Evolutionary conservation across 202 grass and related monocot genomes (phyloP).

Genomic region (Setaria italica): DNA sequence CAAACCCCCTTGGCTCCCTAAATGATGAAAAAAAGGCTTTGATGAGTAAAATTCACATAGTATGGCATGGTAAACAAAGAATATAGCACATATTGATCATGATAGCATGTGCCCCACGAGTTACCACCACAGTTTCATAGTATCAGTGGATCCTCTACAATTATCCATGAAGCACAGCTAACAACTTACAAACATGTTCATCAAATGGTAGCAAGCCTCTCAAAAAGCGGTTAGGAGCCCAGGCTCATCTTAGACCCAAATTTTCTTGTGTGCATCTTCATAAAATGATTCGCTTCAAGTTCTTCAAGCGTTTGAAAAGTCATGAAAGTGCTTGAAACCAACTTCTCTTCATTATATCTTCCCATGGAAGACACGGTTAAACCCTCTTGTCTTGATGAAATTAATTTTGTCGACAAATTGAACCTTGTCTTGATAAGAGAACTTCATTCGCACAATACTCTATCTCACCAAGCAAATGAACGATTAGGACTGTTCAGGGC

Average conservation of each 20-base stretch:
- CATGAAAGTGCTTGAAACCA: conserved; percentile 68
- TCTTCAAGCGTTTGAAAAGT: conserved; percentile 59
- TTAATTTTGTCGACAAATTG: conserved; percentile 57
- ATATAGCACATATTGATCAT: conserved; percentile 20
- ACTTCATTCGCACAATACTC: conserved; percentile 58
- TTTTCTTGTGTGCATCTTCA: conserved; percentile 62
- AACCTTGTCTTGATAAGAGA: conserved; percentile 60
- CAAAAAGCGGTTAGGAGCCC: conserved; percentile 58
- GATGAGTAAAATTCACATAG: conserved; percentile 31
- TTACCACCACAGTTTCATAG: conserved; percentile 53
- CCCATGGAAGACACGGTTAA: conserved; percentile 49
- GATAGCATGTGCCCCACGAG: conserved; percentile 30
- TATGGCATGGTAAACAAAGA: conserved; percentile 8
- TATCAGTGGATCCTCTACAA: conserved; percentile 47
- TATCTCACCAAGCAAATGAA: conserved; percentile 64
- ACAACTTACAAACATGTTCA: conserved; percentile 72
- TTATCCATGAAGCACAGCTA: conserved; percentile 67
- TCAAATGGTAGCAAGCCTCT: conserved; percentile 55
- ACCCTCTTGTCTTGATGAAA: conserved; percentile 57
- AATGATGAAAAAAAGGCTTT: conserved; percentile 6
- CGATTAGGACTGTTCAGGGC: conserved; percentile 58
- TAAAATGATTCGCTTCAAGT: conserved; percentile 67
- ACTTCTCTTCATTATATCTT: conserved; percentile 72
- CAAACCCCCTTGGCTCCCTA: conserved; percentile 89
- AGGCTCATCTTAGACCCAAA: conserved; percentile 51